Conservation (phyloP, 805 yeast genomes). For the Priceomyces castillae region DNA sequence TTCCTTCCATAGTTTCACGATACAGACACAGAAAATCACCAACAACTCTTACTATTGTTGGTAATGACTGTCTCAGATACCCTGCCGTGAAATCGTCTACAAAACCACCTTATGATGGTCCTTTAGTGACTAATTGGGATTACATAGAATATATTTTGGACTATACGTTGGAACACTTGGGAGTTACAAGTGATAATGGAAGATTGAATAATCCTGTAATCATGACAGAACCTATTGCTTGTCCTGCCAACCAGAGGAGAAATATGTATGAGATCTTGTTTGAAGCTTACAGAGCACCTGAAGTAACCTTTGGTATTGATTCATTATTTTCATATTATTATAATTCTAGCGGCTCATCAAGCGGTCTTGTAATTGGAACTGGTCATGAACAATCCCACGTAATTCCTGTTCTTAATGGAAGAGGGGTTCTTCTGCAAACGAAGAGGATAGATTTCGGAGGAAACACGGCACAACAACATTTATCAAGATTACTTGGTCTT, state of each 20-base stretch:
- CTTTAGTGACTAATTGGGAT: slow-evolving; percentile 90
- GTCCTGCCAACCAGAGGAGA: slow-evolving; percentile 66
- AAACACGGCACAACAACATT: slow-evolving; percentile 59
- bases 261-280: slow-evolving; percentile 79
- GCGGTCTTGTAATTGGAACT: slow-evolving; percentile 77
- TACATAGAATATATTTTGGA: slow-evolving; percentile 78
- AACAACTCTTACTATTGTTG: slow-evolving; percentile 66
- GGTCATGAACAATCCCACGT: slow-evolving; percentile 82
- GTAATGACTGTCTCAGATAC: slow-evolving; percentile 78
- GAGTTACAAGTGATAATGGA: slow-evolving; percentile 50
- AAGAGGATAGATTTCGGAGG: slow-evolving; percentile 95
- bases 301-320: slow-evolving; percentile 79
- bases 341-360: slow-evolving; percentile 41
- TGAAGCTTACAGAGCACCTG: slow-evolving; percentile 76
- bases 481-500: slow-evolving; percentile 61
- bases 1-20: slow-evolving; percentile 67
- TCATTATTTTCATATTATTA: slow-evolving; percentile 73
- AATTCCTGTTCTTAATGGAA: slow-evolving; percentile 75
- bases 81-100: slow-evolving; percentile 64
- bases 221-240: slow-evolving; percentile 73
- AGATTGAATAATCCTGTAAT: slow-evolving; percentile 74
- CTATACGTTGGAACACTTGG: slow-evolving; percentile 76
- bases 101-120: slow-evolving; percentile 83
- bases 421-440: slow-evolving; percentile 60
- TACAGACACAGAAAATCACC: slow-evolving; percentile 75